These are phyloP conservation scores for Vanderwaltozyma yarrowii DNA, from an alignment of 805 yeast genomes.

Conservation along the genomic window DNA sequence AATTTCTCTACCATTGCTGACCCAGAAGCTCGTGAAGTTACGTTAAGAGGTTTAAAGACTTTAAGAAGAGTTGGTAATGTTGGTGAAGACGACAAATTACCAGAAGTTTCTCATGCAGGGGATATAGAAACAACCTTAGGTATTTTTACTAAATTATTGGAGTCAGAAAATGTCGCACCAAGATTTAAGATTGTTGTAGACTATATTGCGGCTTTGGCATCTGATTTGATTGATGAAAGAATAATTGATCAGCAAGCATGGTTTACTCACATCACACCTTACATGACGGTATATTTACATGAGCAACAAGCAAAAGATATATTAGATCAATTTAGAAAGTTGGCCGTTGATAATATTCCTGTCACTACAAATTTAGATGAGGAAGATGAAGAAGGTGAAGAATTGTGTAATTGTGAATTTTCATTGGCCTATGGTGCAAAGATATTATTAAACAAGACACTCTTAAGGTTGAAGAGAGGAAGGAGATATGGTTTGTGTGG, in stretches of 20 bases:
- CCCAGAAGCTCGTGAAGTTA: conserved; percentile 99
- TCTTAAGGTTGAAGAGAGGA: conserved; percentile 96
- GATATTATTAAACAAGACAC: conserved; percentile 98
- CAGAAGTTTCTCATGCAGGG: conserved; percentile 99
- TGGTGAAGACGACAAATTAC: conserved; percentile 78
- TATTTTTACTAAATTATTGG: conserved; percentile 66
- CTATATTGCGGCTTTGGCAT: conserved; percentile 94
- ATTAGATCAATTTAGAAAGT: conserved; percentile 90
- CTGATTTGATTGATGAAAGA: conserved; percentile 98
- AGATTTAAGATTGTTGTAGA: conserved; percentile 72
- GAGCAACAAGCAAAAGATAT: conserved; percentile 82
- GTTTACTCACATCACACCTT: conserved; percentile 82
- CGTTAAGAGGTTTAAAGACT: conserved; percentile 92
- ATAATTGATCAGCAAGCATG: conserved; percentile 85
- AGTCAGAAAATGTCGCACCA: conserved; percentile 53
- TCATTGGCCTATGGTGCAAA: conserved; percentile 99
- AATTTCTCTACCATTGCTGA: conserved; percentile 97
- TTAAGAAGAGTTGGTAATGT: conserved; percentile 98
- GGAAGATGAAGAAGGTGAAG: conserved; percentile 98
- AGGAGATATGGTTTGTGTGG: conserved; percentile 99
- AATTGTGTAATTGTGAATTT: conserved; percentile 99
- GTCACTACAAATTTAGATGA: conserved; percentile 93
- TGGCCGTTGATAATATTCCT: conserved; percentile 97
- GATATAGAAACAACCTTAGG: conserved; percentile 79
- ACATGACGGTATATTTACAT: conserved; percentile 92